Evolutionary conservation across 2,329 filamentous ascomycete species (phyloP), one percentile per base, ranked within the genome.

Genomic region (Macrophomina phaseolina): DNA sequence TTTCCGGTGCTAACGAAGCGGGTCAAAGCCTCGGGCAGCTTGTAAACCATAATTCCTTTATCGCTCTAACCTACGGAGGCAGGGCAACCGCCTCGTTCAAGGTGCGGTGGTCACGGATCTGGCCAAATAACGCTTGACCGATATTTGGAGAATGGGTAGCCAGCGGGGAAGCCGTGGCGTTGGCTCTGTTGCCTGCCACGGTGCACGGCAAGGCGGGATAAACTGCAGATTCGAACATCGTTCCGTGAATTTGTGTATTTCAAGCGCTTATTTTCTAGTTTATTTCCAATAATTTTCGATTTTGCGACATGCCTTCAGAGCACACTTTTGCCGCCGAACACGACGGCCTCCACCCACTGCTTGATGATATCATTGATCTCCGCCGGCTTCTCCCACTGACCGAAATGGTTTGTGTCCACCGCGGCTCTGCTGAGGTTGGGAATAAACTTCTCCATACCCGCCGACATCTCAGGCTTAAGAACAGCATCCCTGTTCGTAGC

Each of bases 371-470:
- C 77, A 77, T 97, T 97, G 3, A 92, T 87, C 72, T 90, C 87
- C 28, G 84, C 86, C 0, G 90, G 85, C 69, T 86, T 87, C 82
- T 97, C 87, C 82, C 88, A 89, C 75, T 97, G 80, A 53, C 90
- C 91, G 94, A 94, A 98, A 79, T 98, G 95, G 18, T 85, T 82
- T 0, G 90, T 85, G 42, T 89, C 79, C 65, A 97, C 89, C 75
- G 91, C 87, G 8, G 81, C 84, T 68, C 85, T 83, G 7, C 86
- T 90, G 73, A 96, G 78, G 55, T 87, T 84, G 2, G 86, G 85
- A 68, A 94, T 87, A 69, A 82, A 81, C 70, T 83, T 81, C 23
- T 89, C 89, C 92, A 97, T 97, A 0, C 86, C 86, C 30, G 78
- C 80, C 1, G 90, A 86, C 86, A 97, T 87, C 46, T 84, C 81